Percentiles rank a stretch among this genome's conserved stretches.
These are phyloP conservation scores for Magnusiomyces suaveolens DNA, from an alignment of 1,139 yeast species.

Conservation along the genomic window DNA sequence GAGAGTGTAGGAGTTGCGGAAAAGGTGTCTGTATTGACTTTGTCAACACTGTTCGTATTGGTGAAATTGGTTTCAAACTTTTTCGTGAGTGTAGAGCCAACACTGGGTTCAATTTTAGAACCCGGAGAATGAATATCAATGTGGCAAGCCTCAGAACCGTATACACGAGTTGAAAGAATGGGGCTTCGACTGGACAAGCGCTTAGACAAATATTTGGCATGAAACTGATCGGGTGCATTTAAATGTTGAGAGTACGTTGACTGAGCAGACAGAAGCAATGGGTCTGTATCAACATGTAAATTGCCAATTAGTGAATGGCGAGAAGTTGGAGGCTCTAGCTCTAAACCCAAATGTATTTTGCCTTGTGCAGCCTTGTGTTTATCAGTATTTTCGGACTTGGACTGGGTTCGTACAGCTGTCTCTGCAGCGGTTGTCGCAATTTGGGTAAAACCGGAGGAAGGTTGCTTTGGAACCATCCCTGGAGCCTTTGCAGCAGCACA, in stretches of 20 bases:
- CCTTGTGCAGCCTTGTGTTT: neutral
- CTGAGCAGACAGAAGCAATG: too few relatives aligned
- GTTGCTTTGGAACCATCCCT: neutral
- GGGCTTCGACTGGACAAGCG: neutral
- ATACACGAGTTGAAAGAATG: neutral
- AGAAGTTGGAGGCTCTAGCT: too few relatives aligned
- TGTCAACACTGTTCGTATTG: neutral
- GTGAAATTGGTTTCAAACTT: neutral
- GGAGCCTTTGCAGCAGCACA: slow-evolving; percentile 6
- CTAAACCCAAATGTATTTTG: neutral
- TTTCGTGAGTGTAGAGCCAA: neutral
- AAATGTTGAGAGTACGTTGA: too few relatives aligned
- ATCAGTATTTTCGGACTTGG: neutral
- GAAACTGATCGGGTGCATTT: too few relatives aligned
- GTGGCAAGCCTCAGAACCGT: neutral
- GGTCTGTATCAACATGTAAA: too few relatives aligned
- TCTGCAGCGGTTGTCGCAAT: neutral
- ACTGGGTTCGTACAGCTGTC: neutral
- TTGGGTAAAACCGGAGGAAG: neutral
- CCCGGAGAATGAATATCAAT: neutral
- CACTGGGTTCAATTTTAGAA: neutral
- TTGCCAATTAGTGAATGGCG: too few relatives aligned
- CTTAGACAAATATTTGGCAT: neutral
- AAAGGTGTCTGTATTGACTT: neutral
- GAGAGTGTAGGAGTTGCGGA: neutral